Evolutionary conservation across 2,329 filamentous ascomycete genomes (phyloP), one percentile per base, ranked within the genome.

Genomic region (Fonsecaea pugnacius): DNA sequence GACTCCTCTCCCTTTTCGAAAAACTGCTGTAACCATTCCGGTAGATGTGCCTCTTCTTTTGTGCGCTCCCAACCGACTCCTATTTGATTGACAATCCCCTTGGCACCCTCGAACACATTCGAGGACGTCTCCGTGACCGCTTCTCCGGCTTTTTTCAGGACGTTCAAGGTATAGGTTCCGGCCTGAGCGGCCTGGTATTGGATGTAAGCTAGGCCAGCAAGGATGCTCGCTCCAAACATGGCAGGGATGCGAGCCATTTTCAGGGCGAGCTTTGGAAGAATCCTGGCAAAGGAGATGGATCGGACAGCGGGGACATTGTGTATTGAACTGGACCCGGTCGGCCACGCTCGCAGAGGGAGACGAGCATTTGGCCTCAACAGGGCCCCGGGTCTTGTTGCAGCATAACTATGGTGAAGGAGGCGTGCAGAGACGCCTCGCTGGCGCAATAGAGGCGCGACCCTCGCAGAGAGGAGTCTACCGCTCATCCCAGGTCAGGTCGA

Each of bases 181-280:
- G 90, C 89, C 81, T 92, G 91, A 62, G 89, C 88, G 68, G 95
- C 94, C 78, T 99, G 95, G 75, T 99, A 98, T 75, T 99, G 95
- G 55, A 99, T 80, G 84, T 96, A 99, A 30, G 92, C 92, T 64
- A 96, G 80, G 2, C 91, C 91, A 14, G 91, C 93, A 70, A 99
- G 86, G 73, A 92, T 91, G 53, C 93, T 85, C 48, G 92, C 92
- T 48, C 94, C 95, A 73, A 96, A 93, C 80, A 97, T 89, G 63
- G 95, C 95, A 21, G 95, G 95, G 60, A 96, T 83, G 62, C 92
- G 87, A 38, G 89, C 85, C 71, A 99, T 89, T 80, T 97, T 99
- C 74, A 95, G 79, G n/a, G 95, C 88, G 57, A 99, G 83, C 75
- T 91, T 94, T 1, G 96, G 96, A 35, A 99, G 80, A 12, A 83